These are phyloP conservation scores for Diaporthe nobilis DNA, from an alignment of 2,329 filamentous ascomycete species.

Conservation along the genomic window DNA sequence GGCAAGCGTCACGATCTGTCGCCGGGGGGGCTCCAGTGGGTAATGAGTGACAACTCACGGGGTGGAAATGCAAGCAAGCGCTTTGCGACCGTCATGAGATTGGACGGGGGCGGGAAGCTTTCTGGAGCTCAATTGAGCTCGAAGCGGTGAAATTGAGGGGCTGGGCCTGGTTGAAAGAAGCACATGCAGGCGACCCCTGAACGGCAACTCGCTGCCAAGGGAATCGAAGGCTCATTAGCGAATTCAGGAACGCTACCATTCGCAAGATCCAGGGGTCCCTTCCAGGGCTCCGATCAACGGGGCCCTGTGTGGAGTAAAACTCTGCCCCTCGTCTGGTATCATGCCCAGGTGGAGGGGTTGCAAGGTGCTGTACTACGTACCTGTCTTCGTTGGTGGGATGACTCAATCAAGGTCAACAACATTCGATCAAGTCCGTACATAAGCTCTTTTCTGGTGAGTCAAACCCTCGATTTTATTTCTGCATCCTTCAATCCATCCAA, in stretches of 20 bases:
- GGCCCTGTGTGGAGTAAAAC: conserved; percentile 34
- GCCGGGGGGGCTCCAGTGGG: conserved; percentile 19
- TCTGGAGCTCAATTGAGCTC: conserved; percentile 27
- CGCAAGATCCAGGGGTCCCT: conserved; percentile 20
- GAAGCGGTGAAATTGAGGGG: conserved; percentile 41
- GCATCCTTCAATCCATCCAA: conserved; percentile 18
- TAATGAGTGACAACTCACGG: conserved; percentile 33
- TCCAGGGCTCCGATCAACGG: conserved; percentile 31
- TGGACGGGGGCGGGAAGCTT: conserved; percentile 23
- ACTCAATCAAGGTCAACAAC: conserved; percentile 32
- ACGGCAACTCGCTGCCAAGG: conserved; percentile 19
- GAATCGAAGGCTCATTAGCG: conserved; percentile 5
- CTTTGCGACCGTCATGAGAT: conserved; percentile 27
- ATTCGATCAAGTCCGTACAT: conserved; percentile 7
- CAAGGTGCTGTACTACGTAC: not conserved
- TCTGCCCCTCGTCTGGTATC: conserved; percentile 31
- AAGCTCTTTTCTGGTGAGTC: conserved; percentile 30
- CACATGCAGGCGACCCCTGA: conserved; percentile 38
- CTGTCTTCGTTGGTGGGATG: not conserved
- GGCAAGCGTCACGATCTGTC: conserved; percentile 22
- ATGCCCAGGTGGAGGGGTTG: conserved; percentile 13
- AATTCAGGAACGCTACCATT: conserved; percentile 21
- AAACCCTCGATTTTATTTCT: not conserved
- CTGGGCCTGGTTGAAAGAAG: conserved; percentile 34
- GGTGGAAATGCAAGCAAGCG: conserved; percentile 22